Evolutionary conservation across 163 green algal genomes (phyloP).

Genomic region (Picocystis sp.): DNA sequence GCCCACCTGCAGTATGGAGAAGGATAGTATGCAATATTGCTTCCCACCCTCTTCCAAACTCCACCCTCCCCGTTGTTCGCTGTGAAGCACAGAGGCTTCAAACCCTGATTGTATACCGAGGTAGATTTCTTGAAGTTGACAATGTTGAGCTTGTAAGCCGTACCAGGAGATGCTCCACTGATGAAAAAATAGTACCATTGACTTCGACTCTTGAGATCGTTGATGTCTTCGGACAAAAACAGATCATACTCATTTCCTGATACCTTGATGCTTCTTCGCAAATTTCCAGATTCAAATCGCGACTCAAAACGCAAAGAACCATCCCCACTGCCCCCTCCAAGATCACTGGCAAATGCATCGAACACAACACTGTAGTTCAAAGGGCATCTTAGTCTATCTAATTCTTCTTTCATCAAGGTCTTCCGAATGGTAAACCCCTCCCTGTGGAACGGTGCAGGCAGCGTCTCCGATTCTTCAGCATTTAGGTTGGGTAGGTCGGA

Average conservation of each 20-base stretch:
- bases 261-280: constrained; percentile 40
- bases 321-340: too few relatives aligned
- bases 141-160: constrained; percentile 34
- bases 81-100: constrained; percentile 26
- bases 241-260: constrained; percentile 49
- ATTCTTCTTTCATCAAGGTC: too few relatives aligned
- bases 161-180: constrained; percentile 11
- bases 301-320: too few relatives aligned
- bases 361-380: too few relatives aligned
- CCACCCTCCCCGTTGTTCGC: constrained; percentile 1
- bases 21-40: constrained; percentile 8
- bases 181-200: constrained; percentile 31
- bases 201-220: constrained; percentile 18
- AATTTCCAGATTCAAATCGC: constrained; percentile 49
- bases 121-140: constrained; percentile 46
- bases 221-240: constrained; percentile 45
- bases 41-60: constrained; percentile 3
- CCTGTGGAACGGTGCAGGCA: too few relatives aligned
- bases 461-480: too few relatives aligned
- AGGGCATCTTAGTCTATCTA: too few relatives aligned
- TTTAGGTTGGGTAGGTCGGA: too few relatives aligned
- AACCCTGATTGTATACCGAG: constrained; percentile 39
- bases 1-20: not conserved
- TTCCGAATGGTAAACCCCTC: too few relatives aligned
- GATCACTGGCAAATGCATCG: too few relatives aligned